Evolutionary conservation across 345 rosid species (phyloP), one percentile per base, ranked within the genome.

Genomic region (Eucalyptus erythrocorys): DNA sequence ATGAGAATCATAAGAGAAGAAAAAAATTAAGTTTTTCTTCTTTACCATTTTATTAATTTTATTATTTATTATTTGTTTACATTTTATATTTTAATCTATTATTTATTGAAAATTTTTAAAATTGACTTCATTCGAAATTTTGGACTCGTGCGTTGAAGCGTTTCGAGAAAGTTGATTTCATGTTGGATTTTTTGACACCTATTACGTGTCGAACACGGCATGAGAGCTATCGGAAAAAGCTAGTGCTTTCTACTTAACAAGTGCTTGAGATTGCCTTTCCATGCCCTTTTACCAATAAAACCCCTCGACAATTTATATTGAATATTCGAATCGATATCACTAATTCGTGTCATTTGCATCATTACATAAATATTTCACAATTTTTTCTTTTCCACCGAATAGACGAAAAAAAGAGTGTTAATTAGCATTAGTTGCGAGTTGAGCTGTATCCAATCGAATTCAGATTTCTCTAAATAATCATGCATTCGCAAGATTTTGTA

Each of bases 231-330:
- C 0, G 0, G 0, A 51, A 51, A 51, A 51, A 51, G 5, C 21
- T 51, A 0, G 4, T 51, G 57, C 26, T 51, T 21, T 26, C 10
- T 0, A 1, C 0, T 21, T 51, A 0, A 51, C 26, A 0, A 51
- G 57, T 9, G 6, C 40, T 4, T 15, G 40, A 34, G 26, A 6
- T 37, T 19, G 45, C 13, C 45, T 71, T 71, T 34, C 13, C 14
- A 12, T 32, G 13, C 24, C 42, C 4, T 34, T 8, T 34, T 68
- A 32, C 7, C 0, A 0, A 17, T 37, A 3, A 71, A 71, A 9
- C 6, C 4, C 8, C 5, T 22, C 5, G 1, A 0, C 13, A 6
- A 37, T 37, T 76, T 8, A 40, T 0, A 15, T 76, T 37, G 42
- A 37, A 76, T 37, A 7, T 40, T 76, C 5, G 1, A 3, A 6